Percentiles rank a stretch among this genome's conserved stretches.
phyloP scores from a whole-genome alignment of 495 filamentous ascomycete genomes.

The Chaetomium fimeti region DNA sequence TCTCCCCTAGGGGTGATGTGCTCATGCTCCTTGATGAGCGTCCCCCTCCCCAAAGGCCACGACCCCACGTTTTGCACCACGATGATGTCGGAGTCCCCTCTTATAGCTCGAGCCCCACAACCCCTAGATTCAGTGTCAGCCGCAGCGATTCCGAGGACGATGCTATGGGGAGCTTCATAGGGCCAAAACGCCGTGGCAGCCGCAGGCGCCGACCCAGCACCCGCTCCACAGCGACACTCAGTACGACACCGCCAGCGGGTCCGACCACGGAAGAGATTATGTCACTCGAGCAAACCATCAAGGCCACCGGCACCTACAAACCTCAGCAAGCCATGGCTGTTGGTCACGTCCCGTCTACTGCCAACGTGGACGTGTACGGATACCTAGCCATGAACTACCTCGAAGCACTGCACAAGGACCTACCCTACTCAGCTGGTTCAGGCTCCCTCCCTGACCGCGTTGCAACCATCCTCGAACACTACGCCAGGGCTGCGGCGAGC shows the following conservation, averaged over 20 bases:
- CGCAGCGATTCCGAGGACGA: constrained; percentile 68
- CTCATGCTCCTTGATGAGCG: constrained; percentile 57
- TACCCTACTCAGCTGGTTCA: constrained; percentile 36
- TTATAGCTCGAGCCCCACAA: constrained; percentile 45
- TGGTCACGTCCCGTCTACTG: constrained; percentile 58
- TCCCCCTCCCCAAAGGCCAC: constrained; percentile 39
- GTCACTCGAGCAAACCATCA: constrained; percentile 61
- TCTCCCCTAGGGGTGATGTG: constrained; percentile 60
- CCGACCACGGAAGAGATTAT: constrained; percentile 52
- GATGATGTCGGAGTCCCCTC: constrained; percentile 36
- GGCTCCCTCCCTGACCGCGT: constrained; percentile 45
- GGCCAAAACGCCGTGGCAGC: constrained; percentile 44
- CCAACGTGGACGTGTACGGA: constrained; percentile 53
- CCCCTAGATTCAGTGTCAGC: constrained; percentile 53
- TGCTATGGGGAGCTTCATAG: constrained; percentile 59
- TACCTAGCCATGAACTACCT: constrained; percentile 63
- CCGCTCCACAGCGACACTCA: constrained; percentile 42
- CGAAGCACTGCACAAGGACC: constrained; percentile 40
- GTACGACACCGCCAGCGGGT: constrained; percentile 60
- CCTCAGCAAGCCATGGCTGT: constrained; percentile 62
- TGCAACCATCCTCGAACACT: constrained; percentile 56
- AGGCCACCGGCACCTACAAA: constrained; percentile 52
- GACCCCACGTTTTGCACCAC: constrained; percentile 35
- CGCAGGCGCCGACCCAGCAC: constrained; percentile 42
- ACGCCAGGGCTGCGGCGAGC: constrained; percentile 60